These are phyloP conservation scores for Komagataella ulmi DNA, from an alignment of 805 yeast species.

Conservation along the genomic window DNA sequence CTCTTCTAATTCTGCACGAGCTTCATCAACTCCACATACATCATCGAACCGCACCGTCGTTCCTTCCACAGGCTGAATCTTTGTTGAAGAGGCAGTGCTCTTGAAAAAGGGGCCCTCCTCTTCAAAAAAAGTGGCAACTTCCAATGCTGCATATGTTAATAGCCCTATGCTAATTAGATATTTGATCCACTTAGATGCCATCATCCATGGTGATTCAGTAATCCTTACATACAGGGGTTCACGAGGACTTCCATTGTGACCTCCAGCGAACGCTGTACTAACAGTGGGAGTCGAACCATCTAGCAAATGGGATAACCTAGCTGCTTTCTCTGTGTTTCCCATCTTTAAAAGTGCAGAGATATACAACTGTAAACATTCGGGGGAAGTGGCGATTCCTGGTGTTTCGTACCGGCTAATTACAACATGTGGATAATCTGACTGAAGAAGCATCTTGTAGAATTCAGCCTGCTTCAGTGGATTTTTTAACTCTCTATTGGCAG, in stretches of 20 bases:
- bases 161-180: constrained; percentile 79
- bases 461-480: constrained; percentile 70
- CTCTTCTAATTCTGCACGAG: constrained; percentile 93
- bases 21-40: constrained; percentile 97
- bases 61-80: constrained; percentile 71
- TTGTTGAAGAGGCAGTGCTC: constrained; percentile 57
- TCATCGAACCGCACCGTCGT: constrained; percentile 83
- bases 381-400: constrained; percentile 77
- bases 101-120: constrained; percentile 79
- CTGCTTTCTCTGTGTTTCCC: constrained; percentile 74
- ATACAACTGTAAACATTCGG: constrained; percentile 69
- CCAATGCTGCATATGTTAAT: constrained; percentile 68
- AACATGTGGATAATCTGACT: constrained; percentile 85
- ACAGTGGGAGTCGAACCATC: constrained; percentile 6
- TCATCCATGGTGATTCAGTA: constrained; percentile 68
- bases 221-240: constrained; percentile 94
- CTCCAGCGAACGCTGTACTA: constrained; percentile 6
- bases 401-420: constrained; percentile 92
- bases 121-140: constrained; percentile 62
- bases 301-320: constrained; percentile 38
- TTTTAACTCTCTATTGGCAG: constrained; percentile 66
- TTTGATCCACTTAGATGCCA: constrained; percentile 76
- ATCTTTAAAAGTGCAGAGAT: constrained; percentile 66
- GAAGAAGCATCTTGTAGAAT: constrained; percentile 63
- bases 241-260: constrained; percentile 16